phyloP scores from a whole-genome alignment of 2,329 filamentous ascomycete species.

The Epichloe aotearoae region DNA sequence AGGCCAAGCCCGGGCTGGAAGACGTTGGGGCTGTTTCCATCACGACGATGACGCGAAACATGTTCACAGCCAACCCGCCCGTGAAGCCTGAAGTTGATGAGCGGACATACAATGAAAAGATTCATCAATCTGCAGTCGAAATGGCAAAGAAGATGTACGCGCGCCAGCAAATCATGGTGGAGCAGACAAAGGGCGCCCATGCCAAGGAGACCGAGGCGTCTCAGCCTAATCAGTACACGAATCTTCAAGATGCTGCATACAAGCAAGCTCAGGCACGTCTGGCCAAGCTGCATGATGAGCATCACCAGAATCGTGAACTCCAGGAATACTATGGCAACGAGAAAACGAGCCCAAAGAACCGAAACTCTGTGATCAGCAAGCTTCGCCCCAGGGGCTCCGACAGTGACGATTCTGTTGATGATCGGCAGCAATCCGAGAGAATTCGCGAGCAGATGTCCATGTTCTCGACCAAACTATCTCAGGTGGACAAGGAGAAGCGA shows the following conservation, averaged over 20 bases:
- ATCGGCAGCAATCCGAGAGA: constrained; percentile 54
- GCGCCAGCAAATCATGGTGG: constrained; percentile 49
- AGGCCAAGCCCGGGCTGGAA: constrained; percentile 33
- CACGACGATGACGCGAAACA: constrained; percentile 55
- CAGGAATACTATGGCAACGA: constrained; percentile 63
- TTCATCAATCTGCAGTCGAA: constrained; percentile 71
- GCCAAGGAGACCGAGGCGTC: constrained; percentile 17
- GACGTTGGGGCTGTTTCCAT: constrained; percentile 54
- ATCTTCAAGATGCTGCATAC: constrained; percentile 76
- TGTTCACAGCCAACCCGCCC: constrained; percentile 67
- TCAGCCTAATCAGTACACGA: constrained; percentile 43
- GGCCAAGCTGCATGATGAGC: constrained; percentile 63
- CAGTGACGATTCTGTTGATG: constrained; percentile 52
- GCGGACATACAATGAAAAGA: constrained; percentile 53
- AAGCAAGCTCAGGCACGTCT: constrained; percentile 74
- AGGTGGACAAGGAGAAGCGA: constrained; percentile 62
- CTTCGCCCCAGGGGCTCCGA: constrained; percentile 46
- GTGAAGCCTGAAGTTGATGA: constrained; percentile 63
- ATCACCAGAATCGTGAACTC: constrained; percentile 47
- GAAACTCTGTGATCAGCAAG: constrained; percentile 40
- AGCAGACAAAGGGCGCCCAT: constrained; percentile 32
- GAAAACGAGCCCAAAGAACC: constrained; percentile 21
- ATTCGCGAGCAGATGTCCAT: constrained; percentile 71
- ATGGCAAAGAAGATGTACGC: constrained; percentile 85
- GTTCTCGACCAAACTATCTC: constrained; percentile 53